phyloP scores from a whole-genome alignment of 75 land plant genomes.

The Azolla pinnata region DNA sequence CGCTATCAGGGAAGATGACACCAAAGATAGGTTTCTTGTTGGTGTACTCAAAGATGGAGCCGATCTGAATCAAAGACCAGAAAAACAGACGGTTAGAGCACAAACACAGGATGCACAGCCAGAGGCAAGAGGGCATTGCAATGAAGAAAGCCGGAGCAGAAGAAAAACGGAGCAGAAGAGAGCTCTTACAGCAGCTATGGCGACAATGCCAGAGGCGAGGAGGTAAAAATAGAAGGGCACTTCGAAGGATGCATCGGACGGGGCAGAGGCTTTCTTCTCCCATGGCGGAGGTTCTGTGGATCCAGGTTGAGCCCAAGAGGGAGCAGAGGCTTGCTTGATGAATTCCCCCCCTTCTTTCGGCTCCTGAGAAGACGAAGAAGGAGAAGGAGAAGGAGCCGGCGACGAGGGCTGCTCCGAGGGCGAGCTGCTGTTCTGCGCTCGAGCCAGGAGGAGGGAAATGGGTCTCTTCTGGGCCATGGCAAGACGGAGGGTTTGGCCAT shows the following conservation, averaged over 20 bases:
- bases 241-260: slow-evolving; percentile 28
- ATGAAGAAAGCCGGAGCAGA: too few species aligned
- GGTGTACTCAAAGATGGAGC: slow-evolving; percentile 90
- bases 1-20: slow-evolving; percentile 61
- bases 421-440: too few species aligned
- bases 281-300: slow-evolving; percentile 89
- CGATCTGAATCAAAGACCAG: slow-evolving; percentile 60
- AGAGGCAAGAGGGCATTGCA: background rate
- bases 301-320: slow-evolving; percentile 88
- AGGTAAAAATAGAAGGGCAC: slow-evolving; percentile 74
- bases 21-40: slow-evolving; percentile 88
- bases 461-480: too few species aligned
- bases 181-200: slow-evolving; percentile 96
- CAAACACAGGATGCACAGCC: background rate
- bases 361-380: too few species aligned
- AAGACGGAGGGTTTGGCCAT: too few species aligned
- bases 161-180: too few species aligned
- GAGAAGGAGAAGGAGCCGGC: too few species aligned
- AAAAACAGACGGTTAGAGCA: background rate
- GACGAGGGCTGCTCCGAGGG: too few species aligned
- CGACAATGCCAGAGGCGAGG: slow-evolving; percentile 69
- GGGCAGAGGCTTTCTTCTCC: slow-evolving; percentile 34
- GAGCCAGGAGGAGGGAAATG: too few species aligned
- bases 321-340: too few species aligned
- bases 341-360: too few species aligned